phyloP scores from a whole-genome alignment of 768 basidiomycete species.

The Naganishia antarctica region DNA sequence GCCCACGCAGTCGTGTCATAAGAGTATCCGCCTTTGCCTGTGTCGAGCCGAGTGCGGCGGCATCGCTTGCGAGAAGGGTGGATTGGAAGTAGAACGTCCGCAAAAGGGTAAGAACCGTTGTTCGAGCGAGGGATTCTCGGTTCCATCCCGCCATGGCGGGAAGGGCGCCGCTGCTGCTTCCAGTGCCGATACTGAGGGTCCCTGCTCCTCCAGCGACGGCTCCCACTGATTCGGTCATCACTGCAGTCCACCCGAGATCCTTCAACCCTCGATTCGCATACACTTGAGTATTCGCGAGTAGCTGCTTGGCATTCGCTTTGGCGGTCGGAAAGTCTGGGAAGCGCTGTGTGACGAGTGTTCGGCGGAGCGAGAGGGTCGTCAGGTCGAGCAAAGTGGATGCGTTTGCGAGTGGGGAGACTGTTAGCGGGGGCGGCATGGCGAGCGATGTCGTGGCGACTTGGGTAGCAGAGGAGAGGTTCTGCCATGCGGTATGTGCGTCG shows the following conservation, averaged over 20 bases:
- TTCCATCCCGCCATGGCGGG: conserved; percentile 44
- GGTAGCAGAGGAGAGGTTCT: not conserved
- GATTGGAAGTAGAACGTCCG: conserved; percentile 28
- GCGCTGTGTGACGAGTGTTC: not conserved
- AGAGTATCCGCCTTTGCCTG: conserved; percentile 27
- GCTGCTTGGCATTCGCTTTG: not conserved
- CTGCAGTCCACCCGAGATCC: conserved; percentile 29
- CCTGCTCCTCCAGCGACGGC: conserved; percentile 14
- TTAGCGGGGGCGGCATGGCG: not conserved
- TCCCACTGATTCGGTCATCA: conserved; percentile 26
- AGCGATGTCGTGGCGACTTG: conserved; percentile 14
- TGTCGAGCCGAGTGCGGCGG: conserved; percentile 4
- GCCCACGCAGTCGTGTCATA: conserved; percentile 2
- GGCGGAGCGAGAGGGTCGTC: conserved; percentile 2
- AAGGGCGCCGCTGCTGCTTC: conserved; percentile 12
- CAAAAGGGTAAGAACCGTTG: conserved; percentile 34
- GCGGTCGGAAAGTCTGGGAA: not conserved
- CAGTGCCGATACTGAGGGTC: conserved; percentile 25
- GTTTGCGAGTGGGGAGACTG: not conserved
- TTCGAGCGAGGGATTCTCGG: conserved; percentile 34
- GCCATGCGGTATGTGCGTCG: not conserved
- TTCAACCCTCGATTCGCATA: conserved; percentile 36
- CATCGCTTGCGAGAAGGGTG: too few species aligned
- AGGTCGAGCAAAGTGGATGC: conserved; percentile 13
- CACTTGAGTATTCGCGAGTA: conserved; percentile 41